Base-by-base conservation (phyloP, 2,329 filamentous ascomycete species). In the Aulographum hederae region DNA sequence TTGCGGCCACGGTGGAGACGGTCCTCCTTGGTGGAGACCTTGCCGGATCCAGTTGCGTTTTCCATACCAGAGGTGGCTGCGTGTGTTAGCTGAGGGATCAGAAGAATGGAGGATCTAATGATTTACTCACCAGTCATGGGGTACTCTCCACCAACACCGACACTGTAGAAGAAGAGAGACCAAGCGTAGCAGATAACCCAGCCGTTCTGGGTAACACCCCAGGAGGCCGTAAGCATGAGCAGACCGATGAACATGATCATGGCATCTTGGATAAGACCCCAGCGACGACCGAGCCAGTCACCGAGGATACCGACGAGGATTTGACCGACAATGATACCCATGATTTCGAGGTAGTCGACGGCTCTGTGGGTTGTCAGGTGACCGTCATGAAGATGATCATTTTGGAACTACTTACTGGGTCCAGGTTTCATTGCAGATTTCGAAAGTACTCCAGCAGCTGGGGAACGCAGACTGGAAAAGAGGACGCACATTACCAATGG, bases 171-270 rank as follows among this genome's bases (percentile, higher is more conserved):
- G 65, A 94, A 93, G 23, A 95, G 68, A 25, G 81, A 81, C 78
- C 80, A 92, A 38, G 78, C 79, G 52, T 95, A 95, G 66, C 84
- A 93, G 48, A 94, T 92, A 35, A 95, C 79, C 86, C 86, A 95
- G 44, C 85, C 85, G 47, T 95, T 75, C 31, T 91, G 65, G 21
- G 70, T 81, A 19, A 78, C 57, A 38, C 85, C 86, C 86, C 86
- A 95, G 16, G 78, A 78, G 37, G 81, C 80, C 30, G 80, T 91
- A 35, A 95, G 67, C 78, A 94, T 89, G 45, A 93, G 47, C 14
- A 95, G 66, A 61, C 86, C 86, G 43, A 93, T 46, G 43, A 94
- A 81, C 86, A 95, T 95, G 63, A 95, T 85, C 38, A 68, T 52
- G 27, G 86, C 86, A 56, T 95, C 86, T 57, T 95, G 86, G 43